These are phyloP conservation scores for Candida frijolesensis DNA, from an alignment of 1,139 yeast species.

Conservation along the genomic window DNA sequence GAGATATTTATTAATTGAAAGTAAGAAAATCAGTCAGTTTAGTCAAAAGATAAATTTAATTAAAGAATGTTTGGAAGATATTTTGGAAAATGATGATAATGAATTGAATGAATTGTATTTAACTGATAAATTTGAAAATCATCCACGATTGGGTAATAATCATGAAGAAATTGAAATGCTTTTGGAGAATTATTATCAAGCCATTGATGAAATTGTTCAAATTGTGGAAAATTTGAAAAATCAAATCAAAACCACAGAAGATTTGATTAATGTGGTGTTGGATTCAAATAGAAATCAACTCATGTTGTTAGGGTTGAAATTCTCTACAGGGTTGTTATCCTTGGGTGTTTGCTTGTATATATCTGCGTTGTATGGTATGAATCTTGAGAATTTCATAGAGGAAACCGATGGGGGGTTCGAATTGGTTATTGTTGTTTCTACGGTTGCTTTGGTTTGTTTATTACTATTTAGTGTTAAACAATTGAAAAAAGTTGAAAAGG, in stretches of 20 bases:
- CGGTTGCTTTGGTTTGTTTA: slow-evolving; percentile 27
- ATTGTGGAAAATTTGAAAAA: slow-evolving; percentile 42
- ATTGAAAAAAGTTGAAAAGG: slow-evolving; percentile 36
- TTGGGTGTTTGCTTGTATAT: slow-evolving; percentile 42
- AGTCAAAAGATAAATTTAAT: slow-evolving; percentile 45
- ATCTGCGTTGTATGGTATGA: slow-evolving; percentile 59
- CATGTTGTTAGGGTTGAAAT: slow-evolving; percentile 48
- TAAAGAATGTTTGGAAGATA: slow-evolving; percentile 41
- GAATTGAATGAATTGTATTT: slow-evolving; percentile 43
- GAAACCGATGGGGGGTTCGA: slow-evolving; percentile 58
- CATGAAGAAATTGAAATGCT: slow-evolving; percentile 48
- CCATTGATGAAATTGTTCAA: slow-evolving; percentile 49
- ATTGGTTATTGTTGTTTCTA: slow-evolving; percentile 30
- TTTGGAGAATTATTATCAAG: slow-evolving; percentile 45
- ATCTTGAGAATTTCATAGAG: slow-evolving; percentile 85
- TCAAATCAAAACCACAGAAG: slow-evolving; percentile 50
- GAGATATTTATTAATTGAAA: slow-evolving; percentile 44
- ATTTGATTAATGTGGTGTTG: slow-evolving; percentile 46
- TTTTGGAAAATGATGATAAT: slow-evolving; percentile 41
- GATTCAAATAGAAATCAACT: slow-evolving; percentile 51
- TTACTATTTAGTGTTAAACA: slow-evolving; percentile 32
- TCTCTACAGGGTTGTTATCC: slow-evolving; percentile 43
- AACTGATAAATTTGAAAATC: slow-evolving; percentile 29
- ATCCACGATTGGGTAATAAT: slow-evolving; percentile 31
- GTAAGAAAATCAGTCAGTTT: slow-evolving; percentile 47